Evolutionary conservation across 2,329 filamentous ascomycete genomes (phyloP), one percentile per base, ranked within the genome.

Genomic region (Verticillium dahliae): DNA sequence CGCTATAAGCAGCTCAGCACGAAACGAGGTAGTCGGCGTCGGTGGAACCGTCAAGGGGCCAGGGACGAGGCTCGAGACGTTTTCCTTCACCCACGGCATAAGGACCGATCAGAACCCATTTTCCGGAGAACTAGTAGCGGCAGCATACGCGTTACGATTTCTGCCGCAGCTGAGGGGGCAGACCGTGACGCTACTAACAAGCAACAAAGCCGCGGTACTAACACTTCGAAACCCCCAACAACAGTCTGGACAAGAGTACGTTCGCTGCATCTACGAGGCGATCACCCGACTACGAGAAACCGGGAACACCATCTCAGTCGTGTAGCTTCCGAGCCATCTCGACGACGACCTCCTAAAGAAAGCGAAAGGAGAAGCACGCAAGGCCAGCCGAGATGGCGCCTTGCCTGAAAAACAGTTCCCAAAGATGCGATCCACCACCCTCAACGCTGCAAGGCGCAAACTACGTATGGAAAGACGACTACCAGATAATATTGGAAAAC

Each of bases 91-190:
- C 27, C 59, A 65, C 37, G 60, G 63, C 35, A 57, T 41, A 38
- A 65, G 62, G 56, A 61, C 52, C 15, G 62, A 66, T 41, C 63
- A 67, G 61, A 67, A 66, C 56, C 64, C 61, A 13, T 66, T 62
- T 34, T 65, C 64, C n/a, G 61, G 59, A 58, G 61, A 66, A 45
- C 56, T 67, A 15, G 62, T 62, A 13, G 63, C 63, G 27, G 62
- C 62, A 11, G 65, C 59, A 58, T 66, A 54, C 27, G 18, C 18
- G 27, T 10, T 33, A 9, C 18, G 50, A 10, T 27, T 27, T 35
- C 55, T 62, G 35, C 56, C 11, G 50, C 6, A 54, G 7, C n/a
- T 54, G 1, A 27, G 50, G 1, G 18, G n/a, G 1, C 18, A 33
- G 18, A 33, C 6, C 6, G 50, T 54, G 6, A 27, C 27, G 18